Base-by-base conservation (phyloP, 2,329 filamentous ascomycete species). In the Dichotomopilus funicola region DNA sequence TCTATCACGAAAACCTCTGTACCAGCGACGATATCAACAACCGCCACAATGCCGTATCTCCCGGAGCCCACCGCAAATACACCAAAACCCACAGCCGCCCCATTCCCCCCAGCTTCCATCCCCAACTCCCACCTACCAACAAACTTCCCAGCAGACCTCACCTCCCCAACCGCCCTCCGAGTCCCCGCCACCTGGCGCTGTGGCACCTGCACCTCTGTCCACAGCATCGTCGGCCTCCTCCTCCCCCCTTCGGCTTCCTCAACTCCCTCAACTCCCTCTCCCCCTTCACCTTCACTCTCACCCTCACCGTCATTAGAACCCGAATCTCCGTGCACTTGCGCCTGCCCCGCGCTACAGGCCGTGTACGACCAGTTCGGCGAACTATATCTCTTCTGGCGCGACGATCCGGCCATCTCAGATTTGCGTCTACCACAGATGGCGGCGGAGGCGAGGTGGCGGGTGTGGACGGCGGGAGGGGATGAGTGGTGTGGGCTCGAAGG, bases 331-430 rank as follows among this genome's bases (percentile, higher is more conserved):
- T 63, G 60, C 50, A 12, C 13, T 3, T 65, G 63, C 55, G 58
- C 51, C 5, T 43, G 34, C n/a, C 64, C 64, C 9, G 45, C 56
- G 6, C 59, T 66, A 34, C 58, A 63, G 53, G 64, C 64, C 31
- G 58, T 66, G 9, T 66, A 65, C 53, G 64, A 65, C 57, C 64
- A 66, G 58, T 61, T 61, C 41, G 64, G 64, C 36, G 49, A 56
- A 27, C 60, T 66, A 35, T 64, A 62, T 9, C 53, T 66, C n/a
- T 66, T 59, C 48, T 65, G 63, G 62, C 59, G 60, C 9, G 55
- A 62, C 42, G 64, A 66, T 49, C 59, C 59, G 19, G 53, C 50
- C 27, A 58, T 66, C n/a, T 51, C 58, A 43, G 61, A 66, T 43
- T 44, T 66, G 47, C 42, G 49, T 11, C 59, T 64, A 40, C 42